Evolutionary conservation across 2,329 filamentous ascomycete genomes (phyloP), one percentile per base, ranked within the genome.

Genomic region (Cadophora malorum): DNA sequence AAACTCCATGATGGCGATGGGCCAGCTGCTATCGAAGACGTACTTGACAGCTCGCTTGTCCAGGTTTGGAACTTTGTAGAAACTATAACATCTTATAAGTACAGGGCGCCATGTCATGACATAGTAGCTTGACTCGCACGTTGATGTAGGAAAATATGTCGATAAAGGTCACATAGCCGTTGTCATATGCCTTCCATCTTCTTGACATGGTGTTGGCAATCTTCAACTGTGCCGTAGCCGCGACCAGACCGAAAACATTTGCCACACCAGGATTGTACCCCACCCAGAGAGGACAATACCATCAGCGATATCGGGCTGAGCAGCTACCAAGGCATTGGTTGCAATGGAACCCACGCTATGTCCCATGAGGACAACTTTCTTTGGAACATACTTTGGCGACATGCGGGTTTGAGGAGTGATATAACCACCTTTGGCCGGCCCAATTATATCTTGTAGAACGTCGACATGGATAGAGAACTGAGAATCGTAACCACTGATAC

Each of bases 331-430:
- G 56, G 79, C 82, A 77, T 86, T 88, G 4, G 83, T 84, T 70
- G 87, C 84, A 19, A 83, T 78, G 0, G 86, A 87, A 41, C 89
- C 88, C 71, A 88, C 90, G 0, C 85, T 88, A 79, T 91, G 88
- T 12, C 88, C 89, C 21, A 89, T 80, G 75, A 58, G 53, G 31
- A 58, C 53, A 9, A 58, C 38, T 31, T 35, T 35, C 4, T 10
- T 90, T 9, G 31, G 88, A n/a, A 87, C 79, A 31, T 87, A 78
- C 72, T 84, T 82, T 7, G 69, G 58, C 14, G 75, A 63, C 58
- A 63, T 64, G 71, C 74, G 58, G 47, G 68, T 12, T 38, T 55
- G 35, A 50, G 65, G 70, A 68, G 76, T 67, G 68, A 74, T 64
- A 63, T 71, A 68, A 61, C 69, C 70, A 25, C 67, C 68, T 33